Evolutionary conservation across 1,284 basidiomycete genomes (phyloP).

Genomic region (Ceratobasidium sp.): DNA sequence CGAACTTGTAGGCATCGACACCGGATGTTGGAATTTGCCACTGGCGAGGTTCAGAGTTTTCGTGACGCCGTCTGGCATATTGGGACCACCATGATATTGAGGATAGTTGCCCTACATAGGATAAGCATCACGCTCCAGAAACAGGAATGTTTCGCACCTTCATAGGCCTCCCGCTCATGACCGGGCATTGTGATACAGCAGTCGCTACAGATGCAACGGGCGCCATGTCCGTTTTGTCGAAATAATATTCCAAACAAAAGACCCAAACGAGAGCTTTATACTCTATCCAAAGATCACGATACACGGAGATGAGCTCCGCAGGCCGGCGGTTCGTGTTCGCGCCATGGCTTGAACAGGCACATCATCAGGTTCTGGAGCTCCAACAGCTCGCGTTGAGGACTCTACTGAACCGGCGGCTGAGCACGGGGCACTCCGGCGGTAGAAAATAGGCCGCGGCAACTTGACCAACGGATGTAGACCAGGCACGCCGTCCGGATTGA

Average conservation of each 20-base stretch:
- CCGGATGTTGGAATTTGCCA: slow-evolving; percentile 4
- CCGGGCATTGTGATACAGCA: slow-evolving; percentile 22
- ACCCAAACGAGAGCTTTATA: slow-evolving; percentile 5
- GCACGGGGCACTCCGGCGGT: slow-evolving; percentile 20
- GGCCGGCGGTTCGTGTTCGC: background rate
- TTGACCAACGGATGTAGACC: background rate
- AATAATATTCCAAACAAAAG: background rate
- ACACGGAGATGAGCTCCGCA: background rate
- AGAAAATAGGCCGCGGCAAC: slow-evolving; percentile 29
- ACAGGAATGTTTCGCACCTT: background rate
- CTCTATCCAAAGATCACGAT: background rate
- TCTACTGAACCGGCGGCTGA: slow-evolving; percentile 31
- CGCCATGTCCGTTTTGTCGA: background rate
- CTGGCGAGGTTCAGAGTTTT: slow-evolving; percentile 26
- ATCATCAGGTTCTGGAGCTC: slow-evolving; percentile 5
- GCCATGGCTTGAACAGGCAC: background rate
- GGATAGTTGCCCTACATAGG: slow-evolving; percentile 20
- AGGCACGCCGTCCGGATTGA: background rate
- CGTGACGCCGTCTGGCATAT: slow-evolving; percentile 10
- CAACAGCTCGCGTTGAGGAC: background rate
- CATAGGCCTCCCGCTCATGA: slow-evolving; percentile 24
- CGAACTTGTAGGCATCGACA: slow-evolving; percentile 23
- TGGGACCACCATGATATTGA: slow-evolving; percentile 13
- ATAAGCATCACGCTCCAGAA: background rate
- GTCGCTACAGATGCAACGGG: slow-evolving; percentile 23